These are phyloP conservation scores for Rubia tinctorum DNA, from an alignment of 305 asterid genomes.

Conservation along the genomic window DNA sequence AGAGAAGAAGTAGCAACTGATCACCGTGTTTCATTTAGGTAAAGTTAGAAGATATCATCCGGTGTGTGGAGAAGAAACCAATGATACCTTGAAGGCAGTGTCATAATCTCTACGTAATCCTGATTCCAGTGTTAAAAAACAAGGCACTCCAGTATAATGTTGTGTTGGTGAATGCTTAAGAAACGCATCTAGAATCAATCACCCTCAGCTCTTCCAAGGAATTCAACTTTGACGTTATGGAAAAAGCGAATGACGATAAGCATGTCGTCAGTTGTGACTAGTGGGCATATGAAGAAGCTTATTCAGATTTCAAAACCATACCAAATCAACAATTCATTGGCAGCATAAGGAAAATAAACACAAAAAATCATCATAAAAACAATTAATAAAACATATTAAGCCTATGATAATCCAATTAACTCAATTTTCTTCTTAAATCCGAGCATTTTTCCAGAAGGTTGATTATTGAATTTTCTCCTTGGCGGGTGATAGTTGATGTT, in stretches of 20 bases:
- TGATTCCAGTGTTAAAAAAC: conserved; percentile 17
- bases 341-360: too few relatives aligned
- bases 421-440: too few relatives aligned
- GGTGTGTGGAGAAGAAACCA: conserved; percentile 64
- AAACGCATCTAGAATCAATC: conserved; percentile 36
- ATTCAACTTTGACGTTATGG: conserved; percentile 69
- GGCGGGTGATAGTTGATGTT: too few relatives aligned
- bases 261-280: conserved; percentile 53
- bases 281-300: conserved; percentile 96
- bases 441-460: too few relatives aligned
- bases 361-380: too few relatives aligned
- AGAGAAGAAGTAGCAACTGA: conserved; percentile 37
- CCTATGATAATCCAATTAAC: too few relatives aligned
- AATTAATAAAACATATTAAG: too few relatives aligned
- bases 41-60: conserved; percentile 52
- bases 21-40: conserved; percentile 80
- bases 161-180: conserved; percentile 28
- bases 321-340: too few relatives aligned
- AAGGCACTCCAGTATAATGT: conserved; percentile 25
- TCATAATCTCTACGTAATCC: conserved; percentile 27
- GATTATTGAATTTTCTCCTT: too few relatives aligned
- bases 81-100: conserved; percentile 24
- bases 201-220: conserved; percentile 86
- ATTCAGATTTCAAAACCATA: too few relatives aligned
- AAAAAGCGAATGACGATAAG: conserved; percentile 44